Base-by-base conservation (phyloP, 768 basidiomycete species). In the Collybiopsis luxurians region DNA sequence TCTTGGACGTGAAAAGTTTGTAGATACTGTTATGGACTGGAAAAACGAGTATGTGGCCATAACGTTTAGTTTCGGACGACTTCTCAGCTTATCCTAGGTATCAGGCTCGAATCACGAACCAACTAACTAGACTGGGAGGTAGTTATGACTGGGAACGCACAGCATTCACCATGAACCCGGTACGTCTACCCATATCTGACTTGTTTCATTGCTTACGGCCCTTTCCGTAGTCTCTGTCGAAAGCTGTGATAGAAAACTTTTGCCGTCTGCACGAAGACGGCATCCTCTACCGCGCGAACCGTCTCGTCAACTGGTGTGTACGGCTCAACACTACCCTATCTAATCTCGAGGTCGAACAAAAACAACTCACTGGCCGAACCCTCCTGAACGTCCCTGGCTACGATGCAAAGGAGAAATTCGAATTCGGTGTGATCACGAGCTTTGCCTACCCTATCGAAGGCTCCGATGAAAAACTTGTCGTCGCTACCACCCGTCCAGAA, bases 321-420 rank as follows among this genome's bases (percentile, higher is more conserved):
- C 82, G 85, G 69, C 76, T 99, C 58, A 97, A 98, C 69, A 99
- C 97, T 1, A 96, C 96, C 0, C 77, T 99, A 2, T 98, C 96
- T n/a, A 98, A 98, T 71, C 80, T 99, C 51, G 97, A 98, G 90
- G 95, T 98, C 63, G 96, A 98, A 45, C 92, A 96, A 69, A 94
- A 93, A 65, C 84, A 92, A 62, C 78, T 98, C 17, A 79, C 79
- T 6, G 95, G 96, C 0, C 84, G 89, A 53, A 96, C 95, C 0
- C 65, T 96, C 54, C 75, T 99, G 56, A 87, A 79, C 55, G 92
- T 99, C 2, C 97, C 97, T 2, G 97, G 96, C 0, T 99, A 99
- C 64, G 95, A 95, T 60, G 63, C 76, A n/a, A 96, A 95, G 67
- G 96, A 98, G 69, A 89, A 86, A 63, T 95, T 98, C 65, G 95